Conservation (phyloP, 2,329 filamentous ascomycete genomes). For the Cercospora sp. region DNA sequence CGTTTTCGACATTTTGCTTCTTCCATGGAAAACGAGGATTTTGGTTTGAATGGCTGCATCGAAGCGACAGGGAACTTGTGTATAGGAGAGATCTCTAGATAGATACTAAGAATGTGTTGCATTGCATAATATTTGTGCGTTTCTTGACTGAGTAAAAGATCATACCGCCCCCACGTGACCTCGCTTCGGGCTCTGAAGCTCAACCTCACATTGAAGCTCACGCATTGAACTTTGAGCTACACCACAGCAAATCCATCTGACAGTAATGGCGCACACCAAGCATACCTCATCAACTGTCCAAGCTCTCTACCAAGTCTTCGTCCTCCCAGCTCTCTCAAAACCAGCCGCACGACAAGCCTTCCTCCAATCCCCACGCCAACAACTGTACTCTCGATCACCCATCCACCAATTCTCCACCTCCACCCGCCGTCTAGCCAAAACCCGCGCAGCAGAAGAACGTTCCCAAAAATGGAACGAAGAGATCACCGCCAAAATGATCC, state of each 20-base stretch:
- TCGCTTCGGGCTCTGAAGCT: neutral
- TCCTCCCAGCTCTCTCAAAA: conserved; percentile 38
- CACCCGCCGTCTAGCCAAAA: conserved; percentile 32
- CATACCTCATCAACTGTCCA: conserved; percentile 28
- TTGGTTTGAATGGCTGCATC: neutral
- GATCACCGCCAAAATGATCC: conserved; percentile 49
- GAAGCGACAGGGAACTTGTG: neutral
- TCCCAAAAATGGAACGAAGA: conserved; percentile 49
- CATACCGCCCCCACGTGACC: neutral
- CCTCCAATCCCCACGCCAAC: conserved; percentile 24
- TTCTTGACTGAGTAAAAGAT: neutral
- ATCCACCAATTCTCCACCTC: conserved; percentile 31
- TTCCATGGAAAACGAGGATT: neutral
- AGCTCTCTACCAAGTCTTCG: conserved; percentile 49
- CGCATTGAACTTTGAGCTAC: neutral
- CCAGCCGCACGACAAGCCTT: conserved; percentile 11
- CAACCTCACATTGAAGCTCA: neutral
- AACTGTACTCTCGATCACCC: conserved; percentile 20
- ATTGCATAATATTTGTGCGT: neutral
- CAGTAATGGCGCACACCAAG: conserved; percentile 19
- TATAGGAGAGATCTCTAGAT: neutral
- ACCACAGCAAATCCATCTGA: neutral
- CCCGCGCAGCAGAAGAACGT: conserved; percentile 42
- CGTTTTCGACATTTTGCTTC: neutral
- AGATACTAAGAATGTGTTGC: neutral